Conservation (phyloP, 2,329 filamentous ascomycete species). For the Tolypocladium album region DNA sequence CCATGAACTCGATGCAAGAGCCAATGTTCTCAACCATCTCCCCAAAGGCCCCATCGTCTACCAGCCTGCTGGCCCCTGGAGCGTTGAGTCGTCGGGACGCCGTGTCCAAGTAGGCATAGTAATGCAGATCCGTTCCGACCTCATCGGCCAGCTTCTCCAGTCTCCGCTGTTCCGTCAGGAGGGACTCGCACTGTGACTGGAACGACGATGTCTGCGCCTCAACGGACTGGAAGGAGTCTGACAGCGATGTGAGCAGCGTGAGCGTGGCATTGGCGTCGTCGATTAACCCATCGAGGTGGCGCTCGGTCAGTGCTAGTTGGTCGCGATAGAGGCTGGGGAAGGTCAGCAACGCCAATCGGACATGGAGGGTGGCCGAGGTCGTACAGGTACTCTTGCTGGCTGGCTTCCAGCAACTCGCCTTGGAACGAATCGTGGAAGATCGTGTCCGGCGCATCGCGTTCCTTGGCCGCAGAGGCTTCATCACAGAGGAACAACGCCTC, state of each 20-base stretch:
- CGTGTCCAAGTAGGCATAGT: constrained; percentile 87
- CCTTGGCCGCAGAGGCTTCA: constrained; percentile 5
- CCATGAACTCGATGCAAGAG: constrained; percentile 88
- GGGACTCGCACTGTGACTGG: constrained; percentile 80
- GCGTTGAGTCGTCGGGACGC: constrained; percentile 86
- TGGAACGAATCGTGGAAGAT: constrained; percentile 33
- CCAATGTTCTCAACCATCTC: constrained; percentile 84
- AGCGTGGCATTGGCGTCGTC: constrained; percentile 68
- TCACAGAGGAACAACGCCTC: constrained; percentile 35
- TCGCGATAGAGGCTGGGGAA: constrained; percentile 58
- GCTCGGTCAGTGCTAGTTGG: constrained; percentile 69
- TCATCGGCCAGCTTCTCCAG: constrained; percentile 72
- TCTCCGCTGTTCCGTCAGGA: constrained; percentile 71
- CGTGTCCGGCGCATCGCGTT: constrained; percentile 12
- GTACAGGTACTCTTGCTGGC: constrained; percentile 76
- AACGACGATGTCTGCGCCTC: constrained; percentile 89
- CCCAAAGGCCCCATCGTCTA: constrained; percentile 73
- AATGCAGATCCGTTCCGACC: constrained; percentile 82
- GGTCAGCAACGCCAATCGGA: constrained; percentile 15
- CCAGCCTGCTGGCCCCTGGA: constrained; percentile 75
- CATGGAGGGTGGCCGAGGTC: constrained; percentile 14
- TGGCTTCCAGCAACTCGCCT: constrained; percentile 64
- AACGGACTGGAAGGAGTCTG: constrained; percentile 77
- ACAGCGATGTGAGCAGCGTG: constrained; percentile 64
- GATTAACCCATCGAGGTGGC: constrained; percentile 71